phyloP scores from a whole-genome alignment of 2,329 filamentous ascomycete species.

The Emergomyces orientalis region DNA sequence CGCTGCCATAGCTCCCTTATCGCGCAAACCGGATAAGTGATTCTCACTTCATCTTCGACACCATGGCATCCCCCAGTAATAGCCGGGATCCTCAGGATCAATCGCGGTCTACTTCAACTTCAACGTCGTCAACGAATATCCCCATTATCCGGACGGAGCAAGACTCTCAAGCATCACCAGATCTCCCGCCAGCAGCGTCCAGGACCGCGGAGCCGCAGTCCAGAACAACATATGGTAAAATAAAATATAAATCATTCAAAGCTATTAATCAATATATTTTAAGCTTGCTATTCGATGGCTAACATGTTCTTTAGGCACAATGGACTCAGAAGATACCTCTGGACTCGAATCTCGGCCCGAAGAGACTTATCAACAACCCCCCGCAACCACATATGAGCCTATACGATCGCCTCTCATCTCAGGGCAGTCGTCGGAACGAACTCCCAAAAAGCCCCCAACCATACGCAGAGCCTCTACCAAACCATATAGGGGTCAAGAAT shows the following conservation, averaged over 20 bases:
- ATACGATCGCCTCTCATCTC: constrained; percentile 39
- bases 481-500: constrained; percentile 73
- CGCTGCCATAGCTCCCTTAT: neutral
- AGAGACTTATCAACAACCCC: neutral
- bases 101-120: constrained; percentile 7
- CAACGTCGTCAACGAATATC: constrained; percentile 9
- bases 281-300: neutral
- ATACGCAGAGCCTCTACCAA: constrained; percentile 66
- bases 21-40: neutral
- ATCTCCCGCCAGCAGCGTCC: neutral
- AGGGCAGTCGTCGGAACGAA: constrained; percentile 31
- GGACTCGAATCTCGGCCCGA: constrained; percentile 6
- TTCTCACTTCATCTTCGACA: neutral
- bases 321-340: constrained; percentile 21
- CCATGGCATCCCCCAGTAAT: constrained; percentile 12
- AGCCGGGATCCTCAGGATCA: constrained; percentile 6
- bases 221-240: constrained; percentile 7
- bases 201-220: neutral
- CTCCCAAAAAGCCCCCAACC: constrained; percentile 61
- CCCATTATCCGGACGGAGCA: constrained; percentile 7
- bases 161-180: neutral
- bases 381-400: constrained; percentile 19
- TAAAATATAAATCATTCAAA: neutral
- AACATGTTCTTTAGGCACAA: constrained; percentile 19
- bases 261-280: neutral